phyloP scores from a whole-genome alignment of 2,329 filamentous ascomycete species.

The Raffaelea ambrosiae region DNA sequence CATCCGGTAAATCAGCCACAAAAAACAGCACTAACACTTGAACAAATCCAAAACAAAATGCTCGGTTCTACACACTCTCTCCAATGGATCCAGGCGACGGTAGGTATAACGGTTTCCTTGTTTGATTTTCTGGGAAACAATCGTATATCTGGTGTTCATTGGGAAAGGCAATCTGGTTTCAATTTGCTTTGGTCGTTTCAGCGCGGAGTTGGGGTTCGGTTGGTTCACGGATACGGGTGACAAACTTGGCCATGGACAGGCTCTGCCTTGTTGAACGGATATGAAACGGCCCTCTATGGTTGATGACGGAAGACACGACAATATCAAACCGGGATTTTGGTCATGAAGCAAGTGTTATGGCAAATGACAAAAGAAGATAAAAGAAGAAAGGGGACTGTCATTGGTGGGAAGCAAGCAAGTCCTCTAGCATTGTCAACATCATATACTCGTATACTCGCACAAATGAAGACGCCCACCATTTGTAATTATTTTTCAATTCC shows the following conservation, averaged over 20 bases:
- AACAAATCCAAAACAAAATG: constrained; percentile 8
- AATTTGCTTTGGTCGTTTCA: constrained; percentile 26
- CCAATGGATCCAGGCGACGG: constrained; percentile 22
- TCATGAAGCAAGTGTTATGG: not conserved
- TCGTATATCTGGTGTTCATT: constrained; percentile 11
- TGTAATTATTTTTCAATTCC: too few species aligned
- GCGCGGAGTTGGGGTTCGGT: constrained; percentile 42
- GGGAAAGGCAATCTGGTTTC: constrained; percentile 20
- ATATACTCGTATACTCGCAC: too few species aligned
- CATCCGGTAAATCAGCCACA: constrained; percentile 53
- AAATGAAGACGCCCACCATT: too few species aligned
- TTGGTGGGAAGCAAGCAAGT: too few species aligned
- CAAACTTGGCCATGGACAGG: not conserved
- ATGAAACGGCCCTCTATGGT: not conserved
- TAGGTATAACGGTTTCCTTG: constrained; percentile 30
- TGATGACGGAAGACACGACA: not conserved
- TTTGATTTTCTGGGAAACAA: not conserved
- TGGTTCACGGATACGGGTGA: constrained; percentile 1
- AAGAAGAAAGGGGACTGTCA: not conserved
- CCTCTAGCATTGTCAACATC: too few species aligned
- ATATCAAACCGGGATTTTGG: not conserved
- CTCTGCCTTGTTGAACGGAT: not conserved
- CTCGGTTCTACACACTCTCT: constrained; percentile 5
- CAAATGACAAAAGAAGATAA: not conserved
- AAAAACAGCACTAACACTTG: too few species aligned